Conservation (phyloP, 2,329 filamentous ascomycete species). For the Cercospora sp. region DNA sequence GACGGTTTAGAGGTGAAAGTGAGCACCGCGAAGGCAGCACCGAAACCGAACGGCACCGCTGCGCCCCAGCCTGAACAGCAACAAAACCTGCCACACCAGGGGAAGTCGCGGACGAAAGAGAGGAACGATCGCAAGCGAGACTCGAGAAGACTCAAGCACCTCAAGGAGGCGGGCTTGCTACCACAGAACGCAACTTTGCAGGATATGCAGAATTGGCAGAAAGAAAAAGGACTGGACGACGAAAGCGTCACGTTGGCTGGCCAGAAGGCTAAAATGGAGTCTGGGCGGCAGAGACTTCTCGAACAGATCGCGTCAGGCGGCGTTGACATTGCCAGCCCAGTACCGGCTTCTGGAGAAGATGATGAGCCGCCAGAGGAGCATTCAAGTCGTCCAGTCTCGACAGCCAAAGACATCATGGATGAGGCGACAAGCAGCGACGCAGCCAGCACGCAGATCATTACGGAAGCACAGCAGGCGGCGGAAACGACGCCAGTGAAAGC, state of each 20-base stretch:
- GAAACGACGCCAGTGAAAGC: background rate
- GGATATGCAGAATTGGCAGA: slow-evolving; percentile 44
- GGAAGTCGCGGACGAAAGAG: slow-evolving; percentile 52
- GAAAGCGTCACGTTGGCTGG: background rate
- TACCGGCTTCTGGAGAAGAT: slow-evolving; percentile 1
- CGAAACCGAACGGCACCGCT: slow-evolving; percentile 1
- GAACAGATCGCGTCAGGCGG: slow-evolving; percentile 23
- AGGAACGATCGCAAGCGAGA: slow-evolving; percentile 58
- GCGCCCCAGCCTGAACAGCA: slow-evolving; percentile 1
- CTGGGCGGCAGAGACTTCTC: slow-evolving; percentile 19
- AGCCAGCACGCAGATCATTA: slow-evolving; percentile 8
- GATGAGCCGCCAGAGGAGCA: slow-evolving; percentile 16
- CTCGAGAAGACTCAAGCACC: slow-evolving; percentile 50
- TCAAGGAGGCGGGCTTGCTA: slow-evolving; percentile 57
- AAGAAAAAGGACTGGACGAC: slow-evolving; percentile 12
- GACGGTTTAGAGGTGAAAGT: slow-evolving; percentile 22
- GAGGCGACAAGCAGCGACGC: slow-evolving; percentile 4
- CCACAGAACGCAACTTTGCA: slow-evolving; percentile 52
- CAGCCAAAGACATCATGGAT: background rate
- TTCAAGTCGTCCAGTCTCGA: slow-evolving; percentile 1
- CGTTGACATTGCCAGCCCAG: slow-evolving; percentile 8
- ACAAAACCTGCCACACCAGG: slow-evolving; percentile 35
- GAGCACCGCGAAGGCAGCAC: background rate
- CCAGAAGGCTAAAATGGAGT: slow-evolving; percentile 15
- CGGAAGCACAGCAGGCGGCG: slow-evolving; percentile 28